Percentiles rank a stretch among this genome's conserved stretches.
Evolutionary conservation across 2,329 filamentous ascomycete genomes (phyloP).

Genomic region (Talaromyces sp.): DNA sequence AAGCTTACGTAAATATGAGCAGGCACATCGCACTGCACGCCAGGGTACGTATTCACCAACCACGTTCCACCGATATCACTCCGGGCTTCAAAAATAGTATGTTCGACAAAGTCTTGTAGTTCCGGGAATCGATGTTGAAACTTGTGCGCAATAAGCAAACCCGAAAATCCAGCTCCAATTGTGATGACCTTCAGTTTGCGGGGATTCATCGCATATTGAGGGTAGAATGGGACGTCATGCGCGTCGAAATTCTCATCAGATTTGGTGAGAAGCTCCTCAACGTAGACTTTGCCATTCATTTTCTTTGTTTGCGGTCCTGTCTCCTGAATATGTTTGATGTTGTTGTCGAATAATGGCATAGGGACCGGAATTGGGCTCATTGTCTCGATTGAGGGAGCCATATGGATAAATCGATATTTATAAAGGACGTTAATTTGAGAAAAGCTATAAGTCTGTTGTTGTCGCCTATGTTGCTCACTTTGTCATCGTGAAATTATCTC

Average conservation of each 20-base stretch:
- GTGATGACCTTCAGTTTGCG: slow-evolving; percentile 2
- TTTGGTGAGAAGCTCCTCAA: background rate
- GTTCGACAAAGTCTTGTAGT: slow-evolving; percentile 4
- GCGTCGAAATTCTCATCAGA: background rate
- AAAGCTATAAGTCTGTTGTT: background rate
- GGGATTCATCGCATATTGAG: background rate
- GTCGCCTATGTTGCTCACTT: background rate
- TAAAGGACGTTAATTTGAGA: background rate
- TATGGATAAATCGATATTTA: background rate
- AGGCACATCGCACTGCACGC: slow-evolving; percentile 8
- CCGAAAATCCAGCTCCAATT: slow-evolving; percentile 8
- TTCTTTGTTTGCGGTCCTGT: background rate
- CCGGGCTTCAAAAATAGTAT: slow-evolving; percentile 4
- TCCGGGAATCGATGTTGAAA: slow-evolving; percentile 11
- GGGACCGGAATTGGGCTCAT: background rate
- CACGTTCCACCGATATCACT: slow-evolving; percentile 8
- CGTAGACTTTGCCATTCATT: background rate
- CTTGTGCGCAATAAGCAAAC: slow-evolving; percentile 8
- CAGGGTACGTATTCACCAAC: slow-evolving; percentile 11
- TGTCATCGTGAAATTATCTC: background rate
- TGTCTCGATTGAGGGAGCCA: background rate
- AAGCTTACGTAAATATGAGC: slow-evolving; percentile 2
- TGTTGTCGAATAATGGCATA: background rate
- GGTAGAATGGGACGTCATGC: background rate
- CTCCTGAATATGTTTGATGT: background rate